phyloP scores from a whole-genome alignment of 257 asterid species.

The Solanum pinnatisectum region DNA sequence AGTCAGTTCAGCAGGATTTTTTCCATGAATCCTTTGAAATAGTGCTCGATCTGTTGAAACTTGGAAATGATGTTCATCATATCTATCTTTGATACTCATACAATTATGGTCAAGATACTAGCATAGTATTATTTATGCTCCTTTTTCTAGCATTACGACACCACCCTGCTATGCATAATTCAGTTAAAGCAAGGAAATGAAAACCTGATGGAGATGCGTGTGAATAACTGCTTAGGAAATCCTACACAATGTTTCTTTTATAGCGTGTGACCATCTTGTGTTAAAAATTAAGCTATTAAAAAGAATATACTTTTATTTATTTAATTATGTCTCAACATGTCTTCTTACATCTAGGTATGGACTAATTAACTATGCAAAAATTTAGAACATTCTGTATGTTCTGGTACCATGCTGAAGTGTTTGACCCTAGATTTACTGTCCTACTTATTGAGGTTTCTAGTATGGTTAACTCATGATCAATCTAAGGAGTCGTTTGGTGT shows the following conservation, averaged over 20 bases:
- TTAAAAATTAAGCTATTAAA: not conserved
- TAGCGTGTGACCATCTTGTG: not conserved
- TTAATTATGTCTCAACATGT: not conserved
- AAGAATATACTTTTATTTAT: not conserved
- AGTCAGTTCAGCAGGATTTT: not conserved
- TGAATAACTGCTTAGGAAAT: not conserved
- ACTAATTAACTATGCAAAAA: not conserved
- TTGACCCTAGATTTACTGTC: not conserved
- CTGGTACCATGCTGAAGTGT: not conserved
- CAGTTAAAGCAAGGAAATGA: not conserved
- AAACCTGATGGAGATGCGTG: not conserved
- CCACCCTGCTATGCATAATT: not conserved
- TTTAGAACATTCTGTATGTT: not conserved
- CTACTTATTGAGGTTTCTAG: not conserved
- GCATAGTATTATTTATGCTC: not conserved
- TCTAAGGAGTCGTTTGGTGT: not conserved
- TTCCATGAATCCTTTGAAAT: not conserved
- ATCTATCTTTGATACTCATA: not conserved
- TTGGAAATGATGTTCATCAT: not conserved
- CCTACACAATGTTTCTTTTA: not conserved
- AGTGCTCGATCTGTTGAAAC: not conserved
- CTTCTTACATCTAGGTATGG: not conserved
- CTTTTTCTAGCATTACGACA: not conserved
- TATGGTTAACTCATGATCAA: not conserved
- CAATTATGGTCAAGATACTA: not conserved